Evolutionary conservation across 1,139 yeast species (phyloP).

Genomic region (Keqinozyma sinolaborantium): DNA sequence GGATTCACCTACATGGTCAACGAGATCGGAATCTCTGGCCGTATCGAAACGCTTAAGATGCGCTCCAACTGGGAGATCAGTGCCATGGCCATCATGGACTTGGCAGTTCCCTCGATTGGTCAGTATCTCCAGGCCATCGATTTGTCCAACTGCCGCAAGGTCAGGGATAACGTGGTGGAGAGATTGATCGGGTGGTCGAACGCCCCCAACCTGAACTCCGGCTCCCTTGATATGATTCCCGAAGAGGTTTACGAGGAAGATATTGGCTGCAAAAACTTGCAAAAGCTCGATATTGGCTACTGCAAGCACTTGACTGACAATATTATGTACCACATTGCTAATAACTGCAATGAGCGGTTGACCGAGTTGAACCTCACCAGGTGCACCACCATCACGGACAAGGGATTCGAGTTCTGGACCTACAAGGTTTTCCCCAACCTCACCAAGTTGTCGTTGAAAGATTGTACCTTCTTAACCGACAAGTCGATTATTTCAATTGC

Average conservation of each 20-base stretch:
- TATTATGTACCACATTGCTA: slow-evolving; percentile 60
- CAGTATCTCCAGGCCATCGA: slow-evolving; percentile 56
- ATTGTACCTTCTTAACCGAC: slow-evolving; percentile 72
- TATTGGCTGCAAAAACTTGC: slow-evolving; percentile 59
- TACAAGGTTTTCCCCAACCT: slow-evolving; percentile 51
- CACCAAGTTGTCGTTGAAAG: slow-evolving; percentile 53
- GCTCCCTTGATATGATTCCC: slow-evolving; percentile 4
- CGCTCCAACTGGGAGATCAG: slow-evolving; percentile 73
- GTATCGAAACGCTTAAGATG: slow-evolving; percentile 54
- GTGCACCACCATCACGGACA: slow-evolving; percentile 75
- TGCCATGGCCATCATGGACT: slow-evolving; percentile 78
- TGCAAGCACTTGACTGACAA: slow-evolving; percentile 73
- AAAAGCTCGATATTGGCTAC: slow-evolving; percentile 56
- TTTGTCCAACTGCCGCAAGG: slow-evolving; percentile 69
- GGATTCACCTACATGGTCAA: slow-evolving; percentile 70
- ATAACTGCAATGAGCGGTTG: slow-evolving; percentile 53
- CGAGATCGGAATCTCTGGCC: slow-evolving; percentile 66
- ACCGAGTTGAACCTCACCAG: slow-evolving; percentile 62
- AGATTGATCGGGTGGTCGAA: slow-evolving; percentile 58
- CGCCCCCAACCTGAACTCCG: slow-evolving; percentile 6
- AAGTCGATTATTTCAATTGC: slow-evolving; percentile 60
- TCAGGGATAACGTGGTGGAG: slow-evolving; percentile 66
- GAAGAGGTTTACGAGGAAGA: slow-evolving; percentile 15
- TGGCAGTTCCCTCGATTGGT: slow-evolving; percentile 65
- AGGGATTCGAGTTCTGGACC: slow-evolving; percentile 67